Percentiles rank a stretch among this genome's conserved stretches.
phyloP scores from a whole-genome alignment of 768 basidiomycete genomes.

The Trametes gibbosa region DNA sequence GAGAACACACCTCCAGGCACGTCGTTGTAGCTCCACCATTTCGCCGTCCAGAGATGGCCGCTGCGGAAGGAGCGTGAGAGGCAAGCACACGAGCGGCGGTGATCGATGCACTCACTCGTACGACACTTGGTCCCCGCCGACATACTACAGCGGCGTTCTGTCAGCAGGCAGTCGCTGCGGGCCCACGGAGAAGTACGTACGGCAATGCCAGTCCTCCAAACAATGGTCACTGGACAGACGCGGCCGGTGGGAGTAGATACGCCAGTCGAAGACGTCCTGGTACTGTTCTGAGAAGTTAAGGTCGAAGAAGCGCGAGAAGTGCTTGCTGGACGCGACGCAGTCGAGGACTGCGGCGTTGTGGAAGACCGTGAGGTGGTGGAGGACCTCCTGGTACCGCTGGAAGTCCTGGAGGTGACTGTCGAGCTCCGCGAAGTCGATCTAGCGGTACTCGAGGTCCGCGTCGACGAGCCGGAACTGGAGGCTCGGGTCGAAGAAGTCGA shows the following conservation, averaged over 20 bases:
- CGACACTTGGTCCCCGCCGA: conserved; percentile 24
- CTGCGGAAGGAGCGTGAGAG: conserved; percentile 11
- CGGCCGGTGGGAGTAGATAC: conserved; percentile 16
- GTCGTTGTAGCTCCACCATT: conserved; percentile 30
- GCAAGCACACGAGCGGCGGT: not conserved
- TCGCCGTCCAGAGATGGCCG: conserved; percentile 29
- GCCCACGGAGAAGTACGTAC: conserved; percentile 15
- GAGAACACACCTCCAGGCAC: conserved; percentile 24
- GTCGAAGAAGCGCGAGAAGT: not conserved
- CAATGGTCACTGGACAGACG: conserved; percentile 14
- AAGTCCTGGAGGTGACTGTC: not conserved
- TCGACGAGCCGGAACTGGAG: not conserved
- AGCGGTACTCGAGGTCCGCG: conserved; percentile 9
- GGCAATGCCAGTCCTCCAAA: conserved; percentile 25
- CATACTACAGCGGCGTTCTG: conserved; percentile 17
- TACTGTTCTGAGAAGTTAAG: not conserved
- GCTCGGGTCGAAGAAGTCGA: conserved; percentile 2
- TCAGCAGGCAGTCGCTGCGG: not conserved
- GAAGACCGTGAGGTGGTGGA: not conserved
- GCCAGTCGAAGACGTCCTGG: not conserved
- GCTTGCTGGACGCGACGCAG: not conserved
- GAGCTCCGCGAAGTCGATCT: not conserved
- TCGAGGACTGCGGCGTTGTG: not conserved
- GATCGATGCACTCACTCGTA: not conserved
- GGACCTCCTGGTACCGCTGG: not conserved